Evolutionary conservation across 1,284 basidiomycete species (phyloP).

Genomic region (Rhizopogon parksii): DNA sequence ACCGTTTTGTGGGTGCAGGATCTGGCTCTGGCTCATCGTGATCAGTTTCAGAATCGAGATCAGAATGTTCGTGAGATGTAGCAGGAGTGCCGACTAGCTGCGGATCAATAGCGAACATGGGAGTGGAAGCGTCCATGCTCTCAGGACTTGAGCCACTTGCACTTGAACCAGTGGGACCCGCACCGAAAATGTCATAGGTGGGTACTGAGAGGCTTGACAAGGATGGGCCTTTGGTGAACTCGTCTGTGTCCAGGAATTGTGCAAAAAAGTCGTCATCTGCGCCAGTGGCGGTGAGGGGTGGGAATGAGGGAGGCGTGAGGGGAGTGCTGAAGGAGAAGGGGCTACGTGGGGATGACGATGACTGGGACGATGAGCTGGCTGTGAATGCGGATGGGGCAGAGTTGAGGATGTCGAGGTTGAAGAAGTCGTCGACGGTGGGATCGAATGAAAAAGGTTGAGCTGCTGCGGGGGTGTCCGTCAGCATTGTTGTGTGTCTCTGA

Average conservation of each 20-base stretch:
- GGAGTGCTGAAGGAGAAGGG: slow-evolving; percentile 30
- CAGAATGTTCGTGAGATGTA: slow-evolving; percentile 30
- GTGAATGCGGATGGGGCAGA: slow-evolving; percentile 20
- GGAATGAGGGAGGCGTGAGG: slow-evolving; percentile 18
- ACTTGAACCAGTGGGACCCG: slow-evolving; percentile 12
- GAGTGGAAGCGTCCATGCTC: slow-evolving; percentile 17
- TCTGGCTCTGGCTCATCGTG: slow-evolving; percentile 22
- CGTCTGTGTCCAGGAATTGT: slow-evolving; percentile 36
- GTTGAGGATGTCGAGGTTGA: slow-evolving; percentile 40
- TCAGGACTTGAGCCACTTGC: slow-evolving; percentile 13
- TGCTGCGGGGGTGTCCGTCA: slow-evolving; percentile 2
- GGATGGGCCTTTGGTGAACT: slow-evolving; percentile 33
- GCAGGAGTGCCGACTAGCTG: slow-evolving; percentile 44
- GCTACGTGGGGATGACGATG: slow-evolving; percentile 33
- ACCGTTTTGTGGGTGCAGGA: slow-evolving; percentile 35
- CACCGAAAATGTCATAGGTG: slow-evolving; percentile 34
- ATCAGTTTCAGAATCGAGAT: slow-evolving; percentile 18
- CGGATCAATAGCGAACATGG: slow-evolving; percentile 43
- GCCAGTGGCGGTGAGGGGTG: slow-evolving; percentile 24
- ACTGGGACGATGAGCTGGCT: slow-evolving; percentile 16
- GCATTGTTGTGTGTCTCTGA: background rate
- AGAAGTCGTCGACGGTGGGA: slow-evolving; percentile 39
- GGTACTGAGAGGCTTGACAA: slow-evolving; percentile 25
- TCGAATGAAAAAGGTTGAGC: slow-evolving; percentile 7
- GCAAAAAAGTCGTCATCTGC: slow-evolving; percentile 34